Evolutionary conservation across 495 filamentous ascomycete species (phyloP).

Genomic region (Lasiosphaeria miniovina): DNA sequence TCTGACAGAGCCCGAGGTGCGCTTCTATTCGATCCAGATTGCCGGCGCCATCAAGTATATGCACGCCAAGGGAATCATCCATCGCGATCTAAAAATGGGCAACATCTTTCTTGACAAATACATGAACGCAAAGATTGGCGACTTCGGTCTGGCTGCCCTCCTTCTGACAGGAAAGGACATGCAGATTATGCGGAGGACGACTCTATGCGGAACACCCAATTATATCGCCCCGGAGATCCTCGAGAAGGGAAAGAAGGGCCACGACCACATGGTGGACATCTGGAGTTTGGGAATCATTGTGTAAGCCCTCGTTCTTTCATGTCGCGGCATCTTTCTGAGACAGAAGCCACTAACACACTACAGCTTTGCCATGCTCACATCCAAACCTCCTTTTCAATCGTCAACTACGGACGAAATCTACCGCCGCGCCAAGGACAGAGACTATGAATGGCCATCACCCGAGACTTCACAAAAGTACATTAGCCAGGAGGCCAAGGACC

Average conservation of each 20-base stretch:
- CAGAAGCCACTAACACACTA: slow-evolving; percentile 17
- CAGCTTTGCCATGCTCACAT: slow-evolving; percentile 84
- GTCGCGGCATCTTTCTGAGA: neutral
- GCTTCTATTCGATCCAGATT: slow-evolving; percentile 89
- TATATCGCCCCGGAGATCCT: slow-evolving; percentile 97
- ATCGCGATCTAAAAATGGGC: slow-evolving; percentile 95
- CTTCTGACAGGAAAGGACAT: slow-evolving; percentile 82
- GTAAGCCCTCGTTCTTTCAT: slow-evolving; percentile 44
- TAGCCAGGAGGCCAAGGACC: slow-evolving; percentile 65
- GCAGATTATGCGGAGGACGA: slow-evolving; percentile 71
- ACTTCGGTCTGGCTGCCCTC: slow-evolving; percentile 95
- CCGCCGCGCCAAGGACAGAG: slow-evolving; percentile 63
- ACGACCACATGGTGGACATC: slow-evolving; percentile 88
- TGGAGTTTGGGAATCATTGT: slow-evolving; percentile 97
- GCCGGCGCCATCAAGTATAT: slow-evolving; percentile 96
- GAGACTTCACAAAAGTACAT: slow-evolving; percentile 49
- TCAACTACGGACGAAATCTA: slow-evolving; percentile 85
- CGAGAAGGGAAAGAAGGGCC: slow-evolving; percentile 78
- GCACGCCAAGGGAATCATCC: slow-evolving; percentile 89
- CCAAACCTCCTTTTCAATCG: slow-evolving; percentile 86
- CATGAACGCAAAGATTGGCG: slow-evolving; percentile 97
- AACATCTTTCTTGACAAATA: slow-evolving; percentile 93
- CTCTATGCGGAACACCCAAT: slow-evolving; percentile 94
- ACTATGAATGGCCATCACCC: slow-evolving; percentile 72
- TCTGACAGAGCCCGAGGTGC: slow-evolving; percentile 84